Conservation (phyloP, 1,284 basidiomycete genomes). For the Boletus sp. region DNA sequence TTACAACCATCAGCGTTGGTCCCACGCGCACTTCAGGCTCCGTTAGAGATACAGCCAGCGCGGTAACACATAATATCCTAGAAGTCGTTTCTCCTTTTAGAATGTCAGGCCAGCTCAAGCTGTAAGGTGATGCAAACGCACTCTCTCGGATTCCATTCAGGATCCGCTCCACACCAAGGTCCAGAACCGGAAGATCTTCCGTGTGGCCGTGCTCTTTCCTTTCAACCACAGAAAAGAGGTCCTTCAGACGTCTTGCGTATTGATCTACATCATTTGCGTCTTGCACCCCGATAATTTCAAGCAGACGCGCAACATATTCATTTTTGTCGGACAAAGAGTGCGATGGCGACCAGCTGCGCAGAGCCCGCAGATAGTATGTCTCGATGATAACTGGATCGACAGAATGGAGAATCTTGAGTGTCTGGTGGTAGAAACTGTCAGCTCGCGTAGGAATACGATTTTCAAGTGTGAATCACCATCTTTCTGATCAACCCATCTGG, state of each 20-base stretch:
- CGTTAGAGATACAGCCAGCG: constrained; percentile 46
- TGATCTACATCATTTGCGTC: constrained; percentile 50
- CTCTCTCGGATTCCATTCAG: constrained; percentile 47
- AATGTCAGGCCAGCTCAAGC: constrained; percentile 14
- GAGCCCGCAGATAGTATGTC: constrained; percentile 47
- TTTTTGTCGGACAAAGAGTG: constrained; percentile 35
- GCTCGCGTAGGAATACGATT: background rate
- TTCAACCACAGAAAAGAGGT: constrained; percentile 45
- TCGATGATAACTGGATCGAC: constrained; percentile 57
- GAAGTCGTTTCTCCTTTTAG: constrained; percentile 42
- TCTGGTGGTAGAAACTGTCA: constrained; percentile 40
- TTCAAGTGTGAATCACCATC: constrained; percentile 42
- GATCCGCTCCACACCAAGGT: constrained; percentile 52
- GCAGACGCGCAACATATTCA: constrained; percentile 41
- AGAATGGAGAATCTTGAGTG: constrained; percentile 48
- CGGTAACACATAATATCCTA: constrained; percentile 47
- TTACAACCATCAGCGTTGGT: constrained; percentile 61
- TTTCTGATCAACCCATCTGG: constrained; percentile 54
- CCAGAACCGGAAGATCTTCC: constrained; percentile 43
- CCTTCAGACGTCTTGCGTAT: constrained; percentile 52
- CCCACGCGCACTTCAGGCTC: constrained; percentile 43
- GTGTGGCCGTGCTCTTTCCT: constrained; percentile 26
- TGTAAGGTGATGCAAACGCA: constrained; percentile 30
- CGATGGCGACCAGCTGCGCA: constrained; percentile 38
- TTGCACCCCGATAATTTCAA: constrained; percentile 55